Evolutionary conservation across 495 filamentous ascomycete genomes (phyloP).

Genomic region (Schizothecium vesticola): DNA sequence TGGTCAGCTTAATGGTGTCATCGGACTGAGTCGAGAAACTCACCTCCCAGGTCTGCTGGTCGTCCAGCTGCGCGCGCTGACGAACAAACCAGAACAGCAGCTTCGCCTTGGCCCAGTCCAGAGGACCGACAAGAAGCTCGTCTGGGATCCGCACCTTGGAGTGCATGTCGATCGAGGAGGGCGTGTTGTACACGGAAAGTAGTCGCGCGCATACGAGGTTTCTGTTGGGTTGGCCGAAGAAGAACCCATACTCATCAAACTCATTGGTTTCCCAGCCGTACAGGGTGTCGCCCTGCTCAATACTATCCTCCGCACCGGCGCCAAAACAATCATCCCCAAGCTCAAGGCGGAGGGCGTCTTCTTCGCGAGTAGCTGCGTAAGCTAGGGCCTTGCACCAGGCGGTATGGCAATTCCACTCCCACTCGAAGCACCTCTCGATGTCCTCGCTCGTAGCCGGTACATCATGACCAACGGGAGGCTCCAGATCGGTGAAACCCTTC

Average conservation of each 20-base stretch:
- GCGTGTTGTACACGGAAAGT: not conserved
- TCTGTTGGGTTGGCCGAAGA: no score
- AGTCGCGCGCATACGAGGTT: no score
- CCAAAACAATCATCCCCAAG: no score
- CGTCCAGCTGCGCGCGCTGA: conserved; percentile 20
- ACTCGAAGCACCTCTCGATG: not conserved
- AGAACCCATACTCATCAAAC: no score
- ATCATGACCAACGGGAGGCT: not conserved
- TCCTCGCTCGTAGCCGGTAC: not conserved
- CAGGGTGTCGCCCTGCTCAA: no score
- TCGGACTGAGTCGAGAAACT: conserved; percentile 1
- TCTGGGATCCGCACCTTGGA: conserved; percentile 27
- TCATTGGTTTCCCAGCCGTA: no score
- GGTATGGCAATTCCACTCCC: not conserved
- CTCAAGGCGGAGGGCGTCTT: no score
- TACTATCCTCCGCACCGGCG: no score
- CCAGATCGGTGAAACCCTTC: not conserved
- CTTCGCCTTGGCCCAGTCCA: conserved; percentile 20
- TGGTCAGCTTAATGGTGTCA: not conserved
- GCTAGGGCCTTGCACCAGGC: not conserved
- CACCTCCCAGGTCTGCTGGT: conserved; percentile 33
- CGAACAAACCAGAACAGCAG: conserved; percentile 37
- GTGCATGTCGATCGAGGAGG: conserved; percentile 26
- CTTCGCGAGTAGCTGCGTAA: no score
- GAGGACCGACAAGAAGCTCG: conserved; percentile 26